Evolutionary conservation across 495 filamentous ascomycete genomes (phyloP), one percentile per base, ranked within the genome.

Genomic region (Penicillium coffeae): DNA sequence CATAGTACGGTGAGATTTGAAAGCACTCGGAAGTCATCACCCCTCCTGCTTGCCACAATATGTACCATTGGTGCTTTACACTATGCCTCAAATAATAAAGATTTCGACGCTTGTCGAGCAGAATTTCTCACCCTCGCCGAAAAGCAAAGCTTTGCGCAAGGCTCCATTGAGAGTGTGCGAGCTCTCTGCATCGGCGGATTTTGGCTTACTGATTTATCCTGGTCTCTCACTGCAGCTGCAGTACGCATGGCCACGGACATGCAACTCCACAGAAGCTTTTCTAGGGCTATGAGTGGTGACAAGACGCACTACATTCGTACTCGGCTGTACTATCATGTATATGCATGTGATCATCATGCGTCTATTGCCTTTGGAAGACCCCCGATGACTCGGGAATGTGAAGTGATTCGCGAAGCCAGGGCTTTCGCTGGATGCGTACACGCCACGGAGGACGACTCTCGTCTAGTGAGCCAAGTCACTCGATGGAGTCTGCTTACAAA

Each of bases 401-500:
- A 42, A 14, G 38, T 36, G 15, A 19, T 52, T 3, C 36, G 37
- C 18, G 22, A 27, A 18, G 43, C 42, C 1, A 34, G 42, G 8
- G 18, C 27, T 19, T 52, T 47, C 20, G 19, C 47, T n/a, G 21
- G 34, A 14, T 39, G 22, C 4, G 25, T 42, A 12, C 43, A 30
- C 48, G 48, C 30, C 34, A 51, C 25, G 14, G 22, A 21, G 6
- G 21, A 18, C 19, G 50, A 47, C 21, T 1, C 41, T 21, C 38
- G 21, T 4, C 42, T 65, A 2, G 47, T 61, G 35, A 61, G 61
- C 16, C 59, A 63, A 35, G 60, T 65, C 10, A 33, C 55, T 8
- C 44, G 52, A 18, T 65, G 62, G 62, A 50, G 41, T 2, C 50
- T 63, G 9, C 39, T 45, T 21, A 48, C 35, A 20, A 40, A 53